phyloP scores from a whole-genome alignment of 805 yeast species.

The Zygosaccharomyces rouxii region DNA sequence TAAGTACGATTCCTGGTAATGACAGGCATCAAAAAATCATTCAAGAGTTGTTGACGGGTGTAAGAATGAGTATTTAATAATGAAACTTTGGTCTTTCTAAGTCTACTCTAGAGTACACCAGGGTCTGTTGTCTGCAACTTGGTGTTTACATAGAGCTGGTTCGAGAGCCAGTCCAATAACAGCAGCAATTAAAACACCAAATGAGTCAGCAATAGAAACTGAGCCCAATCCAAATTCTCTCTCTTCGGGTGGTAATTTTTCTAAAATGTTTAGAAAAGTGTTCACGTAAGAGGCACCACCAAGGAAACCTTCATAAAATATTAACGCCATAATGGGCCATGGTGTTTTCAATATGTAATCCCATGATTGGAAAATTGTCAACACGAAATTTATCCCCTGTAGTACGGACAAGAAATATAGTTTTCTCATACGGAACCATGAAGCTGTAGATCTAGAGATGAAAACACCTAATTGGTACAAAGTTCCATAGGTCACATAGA shows the following conservation, averaged over 20 bases:
- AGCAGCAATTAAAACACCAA: slow-evolving; percentile 83
- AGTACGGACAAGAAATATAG: slow-evolving; percentile 61
- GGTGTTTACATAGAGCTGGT: slow-evolving; percentile 64
- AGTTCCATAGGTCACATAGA: slow-evolving; percentile 87
- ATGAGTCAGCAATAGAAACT: slow-evolving; percentile 77
- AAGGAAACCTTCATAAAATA: slow-evolving; percentile 82
- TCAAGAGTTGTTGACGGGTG: slow-evolving; percentile 45
- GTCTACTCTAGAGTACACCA: slow-evolving; percentile 56
- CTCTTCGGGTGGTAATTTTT: slow-evolving; percentile 45
- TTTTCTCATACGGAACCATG: slow-evolving; percentile 52
- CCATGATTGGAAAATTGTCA: slow-evolving; percentile 63
- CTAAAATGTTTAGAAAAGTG: slow-evolving; percentile 75
- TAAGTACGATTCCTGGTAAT: slow-evolving; percentile 48
- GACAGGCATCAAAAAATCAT: slow-evolving; percentile 56
- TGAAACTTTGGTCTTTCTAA: slow-evolving; percentile 14
- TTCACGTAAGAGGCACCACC: slow-evolving; percentile 92
- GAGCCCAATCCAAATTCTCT: slow-evolving; percentile 80
- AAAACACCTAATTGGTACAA: slow-evolving; percentile 91
- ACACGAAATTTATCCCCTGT: slow-evolving; percentile 58
- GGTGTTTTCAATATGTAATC: slow-evolving; percentile 53
- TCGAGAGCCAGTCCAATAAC: slow-evolving; percentile 70
- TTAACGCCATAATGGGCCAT: slow-evolving; percentile 55
- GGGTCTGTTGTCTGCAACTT: slow-evolving; percentile 65
- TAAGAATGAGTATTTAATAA: slow-evolving; percentile 33
- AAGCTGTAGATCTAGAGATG: slow-evolving; percentile 79